These are phyloP conservation scores for Heimioporus retisporus DNA, from an alignment of 1,284 basidiomycete genomes.

Conservation along the genomic window DNA sequence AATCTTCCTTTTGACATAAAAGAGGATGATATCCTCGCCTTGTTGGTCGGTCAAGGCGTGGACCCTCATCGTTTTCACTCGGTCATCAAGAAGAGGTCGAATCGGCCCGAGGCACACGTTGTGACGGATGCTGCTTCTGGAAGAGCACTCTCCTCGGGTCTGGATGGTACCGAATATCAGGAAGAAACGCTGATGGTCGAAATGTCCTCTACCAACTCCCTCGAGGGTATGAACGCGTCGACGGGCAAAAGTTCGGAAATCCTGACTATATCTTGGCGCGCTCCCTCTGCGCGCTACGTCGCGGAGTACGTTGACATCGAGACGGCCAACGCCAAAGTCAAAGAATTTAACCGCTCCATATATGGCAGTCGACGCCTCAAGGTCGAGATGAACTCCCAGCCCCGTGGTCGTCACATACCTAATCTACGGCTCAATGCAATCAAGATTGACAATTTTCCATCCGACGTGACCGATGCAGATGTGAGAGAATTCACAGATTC, in stretches of 20 bases:
- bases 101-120: slow-evolving; percentile 46
- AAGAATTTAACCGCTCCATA: slow-evolving; percentile 44
- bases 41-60: slow-evolving; percentile 53
- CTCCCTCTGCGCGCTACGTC: slow-evolving; percentile 50
- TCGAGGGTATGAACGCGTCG: slow-evolving; percentile 51
- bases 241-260: slow-evolving; percentile 42
- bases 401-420: slow-evolving; percentile 35
- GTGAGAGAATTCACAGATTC: slow-evolving; percentile 31
- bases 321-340: slow-evolving; percentile 35
- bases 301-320: slow-evolving; percentile 46
- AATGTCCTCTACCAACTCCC: slow-evolving; percentile 45
- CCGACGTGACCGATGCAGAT: slow-evolving; percentile 32
- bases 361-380: slow-evolving; percentile 54
- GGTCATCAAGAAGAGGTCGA: slow-evolving; percentile 35
- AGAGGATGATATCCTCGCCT: slow-evolving; percentile 47
- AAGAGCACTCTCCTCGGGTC: slow-evolving; percentile 46
- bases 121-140: slow-evolving; percentile 52
- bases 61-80: slow-evolving; percentile 45
- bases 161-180: slow-evolving; percentile 57
- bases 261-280: slow-evolving; percentile 56
- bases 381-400: slow-evolving; percentile 51
- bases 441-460: slow-evolving; percentile 39
- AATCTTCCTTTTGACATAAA: slow-evolving; percentile 53
- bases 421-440: slow-evolving; percentile 44
- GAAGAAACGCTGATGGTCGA: slow-evolving; percentile 52